phyloP scores from a whole-genome alignment of 768 basidiomycete genomes.

The Suillus subluteus region DNA sequence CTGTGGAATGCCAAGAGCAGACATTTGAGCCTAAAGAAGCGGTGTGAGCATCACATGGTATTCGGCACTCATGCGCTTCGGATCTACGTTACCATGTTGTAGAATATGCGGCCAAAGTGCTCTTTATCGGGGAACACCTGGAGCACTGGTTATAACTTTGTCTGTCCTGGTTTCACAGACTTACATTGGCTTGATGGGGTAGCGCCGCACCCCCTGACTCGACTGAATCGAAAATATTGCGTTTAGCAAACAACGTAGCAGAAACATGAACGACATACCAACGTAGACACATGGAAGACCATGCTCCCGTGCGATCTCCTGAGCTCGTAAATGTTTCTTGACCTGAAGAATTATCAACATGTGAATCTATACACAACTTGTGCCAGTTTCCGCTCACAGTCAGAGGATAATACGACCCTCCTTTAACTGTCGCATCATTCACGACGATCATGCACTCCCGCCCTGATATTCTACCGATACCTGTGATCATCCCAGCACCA shows the following conservation, averaged over 20 bases:
- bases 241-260: not conserved
- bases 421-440: conserved; percentile 95
- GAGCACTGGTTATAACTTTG: conserved; percentile 6
- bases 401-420: conserved; percentile 89
- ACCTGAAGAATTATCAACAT: conserved; percentile 48
- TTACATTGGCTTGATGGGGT: conserved; percentile 86
- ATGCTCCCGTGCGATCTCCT: conserved; percentile 93
- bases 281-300: conserved; percentile 90
- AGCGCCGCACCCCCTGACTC: conserved; percentile 94
- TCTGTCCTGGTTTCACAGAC: conserved; percentile 2
- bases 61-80: conserved; percentile 8
- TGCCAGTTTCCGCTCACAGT: conserved; percentile 50
- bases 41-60: conserved; percentile 16
- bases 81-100: conserved; percentile 75
- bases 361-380: not conserved
- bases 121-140: conserved; percentile 92
- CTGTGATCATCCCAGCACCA: conserved; percentile 89
- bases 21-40: conserved; percentile 79
- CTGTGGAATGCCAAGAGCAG: conserved; percentile 87
- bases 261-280: conserved; percentile 50
- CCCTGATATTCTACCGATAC: conserved; percentile 77
- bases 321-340: conserved; percentile 94
- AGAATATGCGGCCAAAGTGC: conserved; percentile 96
- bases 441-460: conserved; percentile 87
- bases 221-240: conserved; percentile 48